A percentile compares a stretch with the other conserved stretches of the same genome.
Evolutionary conservation across 2,329 filamentous ascomycete species (phyloP).

Genomic region (Fusarium begoniae): DNA sequence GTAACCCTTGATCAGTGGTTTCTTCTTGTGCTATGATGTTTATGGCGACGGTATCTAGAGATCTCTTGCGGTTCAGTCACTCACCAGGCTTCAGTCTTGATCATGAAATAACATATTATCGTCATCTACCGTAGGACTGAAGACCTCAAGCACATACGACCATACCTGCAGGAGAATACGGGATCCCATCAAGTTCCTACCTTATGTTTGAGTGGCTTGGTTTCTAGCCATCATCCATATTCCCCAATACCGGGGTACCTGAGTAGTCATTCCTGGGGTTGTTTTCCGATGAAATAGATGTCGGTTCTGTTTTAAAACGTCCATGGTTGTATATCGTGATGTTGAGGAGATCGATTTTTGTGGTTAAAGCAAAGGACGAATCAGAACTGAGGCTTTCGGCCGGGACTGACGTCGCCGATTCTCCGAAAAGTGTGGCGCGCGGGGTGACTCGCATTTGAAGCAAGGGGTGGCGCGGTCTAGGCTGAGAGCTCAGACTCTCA

Average conservation of each 20-base stretch:
- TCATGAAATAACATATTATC: not conserved
- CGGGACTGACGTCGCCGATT: conserved; percentile 6
- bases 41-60: not conserved
- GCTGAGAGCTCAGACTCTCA: conserved; percentile 21
- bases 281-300: not conserved
- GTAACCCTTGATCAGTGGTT: not conserved
- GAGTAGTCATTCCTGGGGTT: not conserved
- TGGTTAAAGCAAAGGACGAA: not conserved
- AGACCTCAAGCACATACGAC: not conserved
- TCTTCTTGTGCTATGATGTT: not conserved
- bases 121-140: not conserved
- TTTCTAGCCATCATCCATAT: not conserved
- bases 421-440: conserved; percentile 26
- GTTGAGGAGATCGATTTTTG: not conserved
- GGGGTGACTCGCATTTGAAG: conserved; percentile 22
- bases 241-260: not conserved
- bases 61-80: not conserved
- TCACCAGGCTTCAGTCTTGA: not conserved
- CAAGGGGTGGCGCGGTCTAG: conserved; percentile 22
- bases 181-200: not conserved
- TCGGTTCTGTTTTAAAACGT: not conserved
- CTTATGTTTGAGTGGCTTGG: not conserved
- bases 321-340: not conserved
- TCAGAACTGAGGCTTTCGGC: not conserved
- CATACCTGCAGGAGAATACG: not conserved